Base-by-base conservation (phyloP, 1,139 yeast genomes). In the Schwanniomyces etchellsii region DNA sequence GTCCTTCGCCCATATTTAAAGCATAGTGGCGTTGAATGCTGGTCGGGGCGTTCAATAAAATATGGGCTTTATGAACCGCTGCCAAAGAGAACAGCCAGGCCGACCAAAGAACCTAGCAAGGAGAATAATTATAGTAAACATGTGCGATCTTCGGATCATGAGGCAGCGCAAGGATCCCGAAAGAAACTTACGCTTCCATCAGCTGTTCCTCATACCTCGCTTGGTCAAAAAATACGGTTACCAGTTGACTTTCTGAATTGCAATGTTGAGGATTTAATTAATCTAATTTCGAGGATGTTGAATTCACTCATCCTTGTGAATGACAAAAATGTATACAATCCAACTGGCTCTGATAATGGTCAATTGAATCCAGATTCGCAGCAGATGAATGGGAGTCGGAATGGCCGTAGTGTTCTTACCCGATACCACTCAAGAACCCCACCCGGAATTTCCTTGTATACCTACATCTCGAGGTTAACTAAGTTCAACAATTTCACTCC, bases 401-500 rank as follows among this genome's bases (percentile, higher is more conserved):
- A 45, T 26, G 47, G 47, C 29, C 25, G 25, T 7, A 28, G 42
- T 16, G 37, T 69, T 27, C 64, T 91, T 31, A 91, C 98, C 0
- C 67, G 97, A 41, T 91, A 89, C 52, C 98, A 91, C 53, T 88
- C 96, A 4, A 60, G 96, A 38, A 79, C 93, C 0, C 96, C 96
- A 2, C 97, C 98, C 0, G 74, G 74, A 14, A 91, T 91, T 28
- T 81, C 95, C 2, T 75, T 88, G 5, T 73, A 71, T 38, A 85
- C 84, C 34, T 91, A 91, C 47, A 59, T 91, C 28, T 58, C 78
- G 28, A 71, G 98, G 44, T 64, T 91, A 31, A 72, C 91, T 5
- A 82, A 84, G 46, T 91, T 84, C 57, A 88, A 95, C 40, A 78
- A 86, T 30, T 65, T 89, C 39, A 95, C 88, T 42, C 81, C 84